Percentiles rank a stretch among this genome's conserved stretches.
phyloP scores from a whole-genome alignment of 345 rosid species.

The Clausena lansium region DNA sequence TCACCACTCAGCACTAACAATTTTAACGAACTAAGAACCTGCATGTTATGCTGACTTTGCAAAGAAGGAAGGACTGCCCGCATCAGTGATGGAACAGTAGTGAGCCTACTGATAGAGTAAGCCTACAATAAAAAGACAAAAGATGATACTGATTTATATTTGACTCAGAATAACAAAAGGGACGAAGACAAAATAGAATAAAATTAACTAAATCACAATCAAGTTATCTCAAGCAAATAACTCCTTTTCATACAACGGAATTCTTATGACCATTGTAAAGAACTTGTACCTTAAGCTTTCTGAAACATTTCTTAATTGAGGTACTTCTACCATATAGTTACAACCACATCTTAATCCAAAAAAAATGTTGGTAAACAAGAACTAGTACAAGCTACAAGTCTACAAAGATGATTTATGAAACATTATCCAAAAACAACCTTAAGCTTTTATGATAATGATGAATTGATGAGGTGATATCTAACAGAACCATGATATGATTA shows the following conservation, averaged over 20 bases:
- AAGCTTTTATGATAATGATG: not conserved
- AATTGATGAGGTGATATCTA: not conserved
- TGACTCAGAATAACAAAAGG: not conserved
- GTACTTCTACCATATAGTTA: not conserved
- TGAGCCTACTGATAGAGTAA: conserved; percentile 69
- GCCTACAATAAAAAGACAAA: conserved; percentile 44
- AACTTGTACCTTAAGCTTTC: not conserved
- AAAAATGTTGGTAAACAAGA: not conserved
- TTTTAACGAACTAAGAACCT: conserved; percentile 54
- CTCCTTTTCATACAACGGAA: not conserved
- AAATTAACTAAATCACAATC: not conserved
- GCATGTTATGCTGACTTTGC: conserved; percentile 38
- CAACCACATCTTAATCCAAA: not conserved
- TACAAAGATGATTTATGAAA: not conserved
- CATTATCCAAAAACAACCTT: not conserved
- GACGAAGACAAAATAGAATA: not conserved
- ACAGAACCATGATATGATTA: not conserved
- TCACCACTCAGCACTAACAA: conserved; percentile 88
- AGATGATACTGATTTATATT: not conserved
- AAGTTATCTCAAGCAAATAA: not conserved
- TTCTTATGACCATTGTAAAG: not conserved
- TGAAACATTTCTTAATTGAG: not conserved
- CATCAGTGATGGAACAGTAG: conserved; percentile 82
- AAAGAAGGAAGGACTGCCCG: conserved; percentile 67
- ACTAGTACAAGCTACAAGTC: not conserved